Base-by-base conservation (phyloP, 2,329 filamentous ascomycete species). In the Aureobasidium sp. region DNA sequence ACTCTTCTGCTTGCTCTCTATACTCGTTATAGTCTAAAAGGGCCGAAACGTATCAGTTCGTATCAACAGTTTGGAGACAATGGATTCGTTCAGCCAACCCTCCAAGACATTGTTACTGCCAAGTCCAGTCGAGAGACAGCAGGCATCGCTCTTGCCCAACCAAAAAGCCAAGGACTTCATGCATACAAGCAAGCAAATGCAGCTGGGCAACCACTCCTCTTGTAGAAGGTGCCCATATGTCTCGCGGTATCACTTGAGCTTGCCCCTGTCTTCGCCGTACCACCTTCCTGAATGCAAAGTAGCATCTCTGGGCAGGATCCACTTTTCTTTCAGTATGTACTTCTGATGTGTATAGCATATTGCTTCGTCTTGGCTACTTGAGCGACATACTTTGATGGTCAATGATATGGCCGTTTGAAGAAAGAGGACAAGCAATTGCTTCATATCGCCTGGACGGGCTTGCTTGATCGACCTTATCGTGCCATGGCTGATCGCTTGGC, bases 181-280 rank as follows among this genome's bases (percentile, higher is more conserved):
- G 50, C 50, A 54, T 54, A 37, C 37, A 42, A 42, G 50, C 31
- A 33, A 33, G 31, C 9, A 33, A 3, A 37, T 39, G 42, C 49
- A 31, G 7, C 50, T 54, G 50, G 35, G 50, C 50, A 54, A 54
- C 50, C 50, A 54, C 50, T 19, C 50, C 50, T 54, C 35, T 37
- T 54, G 2, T 17, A 54, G 50, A 54, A 54, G 50, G 50, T 54
- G 50, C 5, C 14, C 17, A 27, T 24, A n/a, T 27, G 33, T 53
- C 6, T 39, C 33, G n/a, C n/a, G 1, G 17, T 39, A 37, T 3
- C n/a, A 19, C 19, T 52, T 45, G 5, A 1, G 15, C 22, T 27
- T 17, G 14, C n/a, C 31, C 48, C 48, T n/a, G n/a, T n/a, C n/a
- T n/a, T n/a, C n/a, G n/a, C n/a, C n/a, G n/a, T n/a, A n/a, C n/a